Evolutionary conservation across 176 grass and related monocot species (phyloP).

Genomic region (Eleusine indica): DNA sequence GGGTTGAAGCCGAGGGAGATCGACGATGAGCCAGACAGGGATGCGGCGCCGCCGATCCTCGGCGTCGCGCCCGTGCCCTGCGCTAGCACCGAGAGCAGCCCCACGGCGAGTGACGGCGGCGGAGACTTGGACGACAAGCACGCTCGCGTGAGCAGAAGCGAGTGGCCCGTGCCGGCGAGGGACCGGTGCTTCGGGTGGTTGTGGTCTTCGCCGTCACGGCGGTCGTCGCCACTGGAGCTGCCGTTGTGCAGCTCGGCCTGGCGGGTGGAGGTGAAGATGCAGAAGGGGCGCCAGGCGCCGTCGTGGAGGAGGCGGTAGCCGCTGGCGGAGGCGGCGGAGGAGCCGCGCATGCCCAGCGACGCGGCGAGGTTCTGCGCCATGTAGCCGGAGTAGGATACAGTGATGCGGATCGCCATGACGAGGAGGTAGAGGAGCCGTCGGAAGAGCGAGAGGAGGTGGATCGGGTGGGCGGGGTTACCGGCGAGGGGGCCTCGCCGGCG

Average conservation of each 20-base stretch:
- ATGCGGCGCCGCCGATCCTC: slow-evolving; percentile 28
- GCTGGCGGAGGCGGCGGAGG: slow-evolving; percentile 38
- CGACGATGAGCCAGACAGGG: slow-evolving; percentile 62
- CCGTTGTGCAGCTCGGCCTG: slow-evolving; percentile 38
- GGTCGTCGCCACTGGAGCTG: slow-evolving; percentile 5
- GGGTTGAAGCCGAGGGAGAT: slow-evolving; percentile 77
- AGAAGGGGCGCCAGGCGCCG: slow-evolving; percentile 59
- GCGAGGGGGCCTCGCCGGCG: slow-evolving; percentile 46
- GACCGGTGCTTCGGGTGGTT: slow-evolving; percentile 41
- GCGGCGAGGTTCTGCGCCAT: slow-evolving; percentile 70
- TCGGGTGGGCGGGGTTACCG: slow-evolving; percentile 32
- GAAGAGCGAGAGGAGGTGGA: slow-evolving; percentile 36
- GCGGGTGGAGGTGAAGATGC: slow-evolving; percentile 57
- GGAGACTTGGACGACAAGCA: slow-evolving; percentile 54
- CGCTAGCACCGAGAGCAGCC: slow-evolving; percentile 62
- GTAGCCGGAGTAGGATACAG: slow-evolving; percentile 82
- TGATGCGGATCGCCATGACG: slow-evolving; percentile 93
- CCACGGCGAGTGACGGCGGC: slow-evolving; percentile 42
- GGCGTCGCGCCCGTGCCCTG: slow-evolving; percentile 40
- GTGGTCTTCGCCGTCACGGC: slow-evolving; percentile 32
- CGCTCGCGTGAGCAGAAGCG: slow-evolving; percentile 35
- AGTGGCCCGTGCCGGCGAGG: slow-evolving; percentile 32
- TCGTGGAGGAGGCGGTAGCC: slow-evolving; percentile 56
- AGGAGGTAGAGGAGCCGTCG: slow-evolving; percentile 56
- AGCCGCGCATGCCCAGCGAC: slow-evolving; percentile 43